These are phyloP conservation scores for Fistulifera solaris DNA, from an alignment of 108 stramenopile species.

Conservation along the genomic window DNA sequence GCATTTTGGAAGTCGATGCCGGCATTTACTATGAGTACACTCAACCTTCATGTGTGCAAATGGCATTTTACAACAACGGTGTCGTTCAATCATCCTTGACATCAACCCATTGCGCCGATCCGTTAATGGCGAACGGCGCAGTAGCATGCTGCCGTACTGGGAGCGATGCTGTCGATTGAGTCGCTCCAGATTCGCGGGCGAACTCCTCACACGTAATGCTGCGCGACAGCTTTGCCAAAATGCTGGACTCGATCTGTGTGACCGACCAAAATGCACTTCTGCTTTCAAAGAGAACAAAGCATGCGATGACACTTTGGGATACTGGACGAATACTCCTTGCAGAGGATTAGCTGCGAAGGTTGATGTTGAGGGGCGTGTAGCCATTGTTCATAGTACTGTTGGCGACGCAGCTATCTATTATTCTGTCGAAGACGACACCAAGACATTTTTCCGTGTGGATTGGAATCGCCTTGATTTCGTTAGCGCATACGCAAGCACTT, in stretches of 20 bases:
- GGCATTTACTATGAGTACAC: conserved; percentile 55
- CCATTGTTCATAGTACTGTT: conserved; percentile 3
- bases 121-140: too few relatives aligned
- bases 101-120: too few relatives aligned
- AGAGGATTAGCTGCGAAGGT: not conserved
- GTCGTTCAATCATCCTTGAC: too few relatives aligned
- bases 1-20: conserved; percentile 34
- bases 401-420: not conserved
- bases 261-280: too few relatives aligned
- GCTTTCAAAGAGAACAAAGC: too few relatives aligned
- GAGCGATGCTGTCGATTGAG: too few relatives aligned
- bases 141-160: too few relatives aligned
- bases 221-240: too few relatives aligned
- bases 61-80: conserved; percentile 33
- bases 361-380: not conserved
- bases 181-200: too few relatives aligned
- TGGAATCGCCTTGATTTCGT: conserved; percentile 2
- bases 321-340: not conserved
- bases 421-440: not conserved
- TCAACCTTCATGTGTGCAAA: conserved; percentile 41
- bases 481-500: not conserved
- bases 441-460: conserved; percentile 12
- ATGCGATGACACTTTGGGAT: too few relatives aligned
- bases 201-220: too few relatives aligned
- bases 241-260: too few relatives aligned